phyloP scores from a whole-genome alignment of 2,329 filamentous ascomycete species.

The Calonectria hawksworthii region DNA sequence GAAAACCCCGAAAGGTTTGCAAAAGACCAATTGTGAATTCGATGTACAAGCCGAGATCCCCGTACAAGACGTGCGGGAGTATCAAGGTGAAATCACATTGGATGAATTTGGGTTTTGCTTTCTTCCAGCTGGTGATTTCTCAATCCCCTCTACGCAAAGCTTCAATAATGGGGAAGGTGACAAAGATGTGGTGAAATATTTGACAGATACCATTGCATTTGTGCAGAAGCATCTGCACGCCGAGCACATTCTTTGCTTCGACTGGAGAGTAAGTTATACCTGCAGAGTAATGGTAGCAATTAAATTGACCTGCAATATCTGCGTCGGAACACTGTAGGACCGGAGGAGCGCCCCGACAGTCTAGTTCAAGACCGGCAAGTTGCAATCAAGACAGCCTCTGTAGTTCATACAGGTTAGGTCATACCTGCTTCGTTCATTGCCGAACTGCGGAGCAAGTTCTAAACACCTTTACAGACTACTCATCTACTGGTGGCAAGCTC shows the following conservation, averaged over 20 bases:
- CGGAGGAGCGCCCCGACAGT: background rate
- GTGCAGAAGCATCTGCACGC: background rate
- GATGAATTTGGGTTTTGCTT: background rate
- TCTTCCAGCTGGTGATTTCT: background rate
- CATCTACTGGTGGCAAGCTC: background rate
- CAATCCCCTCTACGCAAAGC: background rate
- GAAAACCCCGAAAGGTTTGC: background rate
- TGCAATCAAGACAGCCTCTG: background rate
- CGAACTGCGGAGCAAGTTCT: background rate
- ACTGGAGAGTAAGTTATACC: background rate
- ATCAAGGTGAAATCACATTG: background rate
- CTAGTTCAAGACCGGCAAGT: background rate
- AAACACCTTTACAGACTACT: background rate
- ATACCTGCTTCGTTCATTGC: background rate
- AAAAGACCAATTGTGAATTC: background rate
- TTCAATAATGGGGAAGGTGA: background rate
- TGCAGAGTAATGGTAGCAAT: background rate
- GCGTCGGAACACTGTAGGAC: background rate
- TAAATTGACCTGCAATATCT: background rate
- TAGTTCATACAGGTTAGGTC: background rate
- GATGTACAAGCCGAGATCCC: background rate
- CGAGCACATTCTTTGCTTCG: background rate
- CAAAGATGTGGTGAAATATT: background rate
- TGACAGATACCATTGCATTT: background rate
- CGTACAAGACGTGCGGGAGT: background rate